phyloP scores from a whole-genome alignment of 495 filamentous ascomycete genomes.

The Oleoguttula mirabilis region DNA sequence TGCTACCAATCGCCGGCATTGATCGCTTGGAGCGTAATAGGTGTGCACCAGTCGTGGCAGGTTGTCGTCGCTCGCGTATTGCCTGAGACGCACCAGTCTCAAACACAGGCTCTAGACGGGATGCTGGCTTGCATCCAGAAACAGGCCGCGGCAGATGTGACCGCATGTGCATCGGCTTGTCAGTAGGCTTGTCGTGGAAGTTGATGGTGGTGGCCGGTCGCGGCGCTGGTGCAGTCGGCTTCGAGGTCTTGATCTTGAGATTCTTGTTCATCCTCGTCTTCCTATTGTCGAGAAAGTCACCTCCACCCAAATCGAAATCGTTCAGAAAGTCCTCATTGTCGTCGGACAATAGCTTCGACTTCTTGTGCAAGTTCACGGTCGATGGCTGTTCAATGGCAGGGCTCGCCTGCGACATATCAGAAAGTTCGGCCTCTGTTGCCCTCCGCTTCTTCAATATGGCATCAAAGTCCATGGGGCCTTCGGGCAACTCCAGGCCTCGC shows the following conservation, averaged over 20 bases:
- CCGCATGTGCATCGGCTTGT: slow-evolving; percentile 25
- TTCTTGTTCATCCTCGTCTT: slow-evolving; percentile 88
- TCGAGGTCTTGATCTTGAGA: slow-evolving; percentile 66
- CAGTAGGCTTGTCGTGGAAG: slow-evolving; percentile 61
- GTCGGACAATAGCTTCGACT: slow-evolving; percentile 18
- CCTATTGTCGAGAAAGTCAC: slow-evolving; percentile 62
- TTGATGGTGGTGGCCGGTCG: slow-evolving; percentile 72
- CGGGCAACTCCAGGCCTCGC: slow-evolving; percentile 71
- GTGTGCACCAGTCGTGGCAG: slow-evolving; percentile 59
- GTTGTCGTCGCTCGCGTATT: slow-evolving; percentile 59
- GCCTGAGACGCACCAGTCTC: slow-evolving; percentile 68
- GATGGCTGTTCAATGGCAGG: slow-evolving; percentile 34
- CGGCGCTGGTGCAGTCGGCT: slow-evolving; percentile 34
- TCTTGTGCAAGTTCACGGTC: slow-evolving; percentile 17
- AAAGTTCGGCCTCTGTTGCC: slow-evolving; percentile 23
- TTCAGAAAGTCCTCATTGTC: slow-evolving; percentile 75
- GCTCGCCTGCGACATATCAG: slow-evolving; percentile 14
- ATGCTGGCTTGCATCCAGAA: slow-evolving; percentile 52
- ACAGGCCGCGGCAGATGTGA: slow-evolving; percentile 39
- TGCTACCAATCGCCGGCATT: slow-evolving; percentile 61
- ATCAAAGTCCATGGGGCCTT: slow-evolving; percentile 68
- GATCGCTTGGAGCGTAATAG: slow-evolving; percentile 77
- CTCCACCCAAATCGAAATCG: slow-evolving; percentile 76
- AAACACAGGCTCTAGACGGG: slow-evolving; percentile 83
- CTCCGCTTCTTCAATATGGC: slow-evolving; percentile 52